phyloP scores from a whole-genome alignment of 2,329 filamentous ascomycete species.

The Paramyrothecium sp. region DNA sequence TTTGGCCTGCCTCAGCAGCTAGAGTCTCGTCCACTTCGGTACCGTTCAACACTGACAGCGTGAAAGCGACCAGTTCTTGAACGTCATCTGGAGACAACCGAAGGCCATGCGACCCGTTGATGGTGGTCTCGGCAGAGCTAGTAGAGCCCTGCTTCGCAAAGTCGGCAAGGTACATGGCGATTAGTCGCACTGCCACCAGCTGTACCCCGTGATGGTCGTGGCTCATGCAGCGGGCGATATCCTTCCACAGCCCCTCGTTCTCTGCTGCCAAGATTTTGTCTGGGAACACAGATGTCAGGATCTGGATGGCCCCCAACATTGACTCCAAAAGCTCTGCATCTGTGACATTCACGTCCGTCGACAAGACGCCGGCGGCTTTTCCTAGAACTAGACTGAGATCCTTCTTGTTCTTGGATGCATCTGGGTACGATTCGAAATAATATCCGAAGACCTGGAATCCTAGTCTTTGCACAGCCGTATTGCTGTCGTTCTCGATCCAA shows the following conservation, averaged over 20 bases:
- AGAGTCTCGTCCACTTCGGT: slow-evolving; percentile 68
- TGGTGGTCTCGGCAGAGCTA: slow-evolving; percentile 50
- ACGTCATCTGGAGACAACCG: slow-evolving; percentile 64
- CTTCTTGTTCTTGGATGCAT: slow-evolving; percentile 59
- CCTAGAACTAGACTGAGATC: slow-evolving; percentile 64
- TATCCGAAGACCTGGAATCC: slow-evolving; percentile 79
- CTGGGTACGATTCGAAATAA: slow-evolving; percentile 71
- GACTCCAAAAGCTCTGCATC: slow-evolving; percentile 75
- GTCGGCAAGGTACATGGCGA: slow-evolving; percentile 77
- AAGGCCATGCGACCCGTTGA: slow-evolving; percentile 71
- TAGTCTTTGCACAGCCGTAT: slow-evolving; percentile 67
- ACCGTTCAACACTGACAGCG: slow-evolving; percentile 56
- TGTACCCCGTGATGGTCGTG: slow-evolving; percentile 75
- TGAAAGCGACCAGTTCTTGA: slow-evolving; percentile 52
- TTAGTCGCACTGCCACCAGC: slow-evolving; percentile 69
- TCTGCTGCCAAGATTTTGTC: slow-evolving; percentile 59
- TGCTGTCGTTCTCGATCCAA: slow-evolving; percentile 76
- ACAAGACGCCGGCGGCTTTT: slow-evolving; percentile 52
- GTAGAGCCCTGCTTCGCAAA: slow-evolving; percentile 62
- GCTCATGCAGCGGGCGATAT: slow-evolving; percentile 66
- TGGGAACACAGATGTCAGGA: slow-evolving; percentile 67
- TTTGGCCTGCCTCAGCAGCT: slow-evolving; percentile 75
- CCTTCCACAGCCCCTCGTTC: slow-evolving; percentile 67
- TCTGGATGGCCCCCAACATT: slow-evolving; percentile 66
- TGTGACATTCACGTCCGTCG: slow-evolving; percentile 46